Evolutionary conservation across 176 grass and related monocot species (phyloP).

Genomic region (Luzula sylvatica): DNA sequence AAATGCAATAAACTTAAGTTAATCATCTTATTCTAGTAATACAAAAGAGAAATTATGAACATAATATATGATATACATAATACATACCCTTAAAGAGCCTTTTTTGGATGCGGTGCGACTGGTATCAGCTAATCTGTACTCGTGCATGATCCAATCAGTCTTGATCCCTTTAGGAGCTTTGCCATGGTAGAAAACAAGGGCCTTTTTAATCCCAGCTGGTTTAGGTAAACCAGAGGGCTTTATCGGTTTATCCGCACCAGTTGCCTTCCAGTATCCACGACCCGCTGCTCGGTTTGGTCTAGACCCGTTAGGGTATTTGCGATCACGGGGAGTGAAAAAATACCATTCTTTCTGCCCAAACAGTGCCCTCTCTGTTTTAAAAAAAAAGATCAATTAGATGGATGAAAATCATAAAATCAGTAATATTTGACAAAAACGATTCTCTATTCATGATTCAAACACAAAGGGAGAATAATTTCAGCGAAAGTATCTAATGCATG

Average conservation of each 20-base stretch:
- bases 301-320: constrained; percentile 38
- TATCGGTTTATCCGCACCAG: constrained; percentile 28
- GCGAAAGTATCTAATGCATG: not conserved
- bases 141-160: constrained; percentile 46
- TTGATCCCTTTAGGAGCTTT: constrained; percentile 33
- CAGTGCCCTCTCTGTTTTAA: constrained; percentile 28
- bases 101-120: constrained; percentile 25
- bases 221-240: not conserved
- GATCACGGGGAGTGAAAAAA: constrained; percentile 36
- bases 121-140: constrained; percentile 28
- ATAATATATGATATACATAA: not conserved
- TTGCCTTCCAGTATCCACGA: constrained; percentile 42
- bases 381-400: not conserved
- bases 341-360: constrained; percentile 42
- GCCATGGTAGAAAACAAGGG: constrained; percentile 35
- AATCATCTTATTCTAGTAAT: not conserved
- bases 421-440: no score
- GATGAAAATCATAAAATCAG: not conserved
- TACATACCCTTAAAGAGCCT: constrained; percentile 29
- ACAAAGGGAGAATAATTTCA: no score
- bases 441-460: no score
- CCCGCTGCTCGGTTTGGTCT: constrained; percentile 30
- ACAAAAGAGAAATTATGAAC: no score
- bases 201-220: constrained; percentile 31
- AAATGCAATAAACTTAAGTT: not conserved